Evolutionary conservation across 23 red algal species (phyloP).

Genomic region (Gracilaria caudata): DNA sequence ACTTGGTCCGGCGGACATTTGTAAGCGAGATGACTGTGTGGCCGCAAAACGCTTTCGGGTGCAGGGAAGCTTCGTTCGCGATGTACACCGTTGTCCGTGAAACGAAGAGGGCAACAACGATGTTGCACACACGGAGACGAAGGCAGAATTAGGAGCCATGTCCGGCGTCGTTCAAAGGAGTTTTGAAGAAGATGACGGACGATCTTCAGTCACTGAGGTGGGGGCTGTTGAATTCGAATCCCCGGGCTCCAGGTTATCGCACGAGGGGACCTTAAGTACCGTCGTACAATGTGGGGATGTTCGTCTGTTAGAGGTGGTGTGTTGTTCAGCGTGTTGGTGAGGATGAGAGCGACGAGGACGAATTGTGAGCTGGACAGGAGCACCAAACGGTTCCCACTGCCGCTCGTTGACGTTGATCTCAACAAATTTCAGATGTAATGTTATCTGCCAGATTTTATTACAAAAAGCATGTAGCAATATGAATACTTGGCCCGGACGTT

Average conservation of each 20-base stretch:
- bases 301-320: background rate
- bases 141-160: constrained; percentile 1
- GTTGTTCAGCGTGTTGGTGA: background rate
- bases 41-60: background rate
- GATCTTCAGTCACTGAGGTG: background rate
- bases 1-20: constrained; percentile 52
- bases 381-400: background rate
- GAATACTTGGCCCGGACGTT: too few relatives aligned
- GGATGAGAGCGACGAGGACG: background rate
- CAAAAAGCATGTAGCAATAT: too few relatives aligned
- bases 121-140: background rate
- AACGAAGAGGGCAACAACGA: background rate
- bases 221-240: background rate
- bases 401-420: background rate
- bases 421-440: constrained; percentile 2
- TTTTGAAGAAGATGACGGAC: background rate
- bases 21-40: background rate
- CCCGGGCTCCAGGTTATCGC: background rate
- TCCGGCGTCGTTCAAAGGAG: background rate
- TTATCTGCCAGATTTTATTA: background rate
- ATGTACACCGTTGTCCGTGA: background rate
- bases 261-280: background rate
- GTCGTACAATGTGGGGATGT: too few relatives aligned
- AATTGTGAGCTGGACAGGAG: background rate
- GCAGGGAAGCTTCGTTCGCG: background rate